phyloP scores from a whole-genome alignment of 129 eudicot species.

The Oenanthe sinensis region DNA sequence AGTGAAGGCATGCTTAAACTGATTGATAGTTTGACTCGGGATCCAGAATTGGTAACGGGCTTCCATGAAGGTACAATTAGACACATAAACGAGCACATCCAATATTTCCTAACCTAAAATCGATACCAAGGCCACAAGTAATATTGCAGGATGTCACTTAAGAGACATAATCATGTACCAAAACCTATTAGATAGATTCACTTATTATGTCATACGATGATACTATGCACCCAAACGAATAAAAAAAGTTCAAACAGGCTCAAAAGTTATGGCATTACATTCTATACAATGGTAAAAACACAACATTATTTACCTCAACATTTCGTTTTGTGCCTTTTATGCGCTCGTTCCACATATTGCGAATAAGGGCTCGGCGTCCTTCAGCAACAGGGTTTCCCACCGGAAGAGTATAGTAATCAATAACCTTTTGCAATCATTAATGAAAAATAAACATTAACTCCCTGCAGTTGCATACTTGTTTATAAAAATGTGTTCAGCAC shows the following conservation, averaged over 20 bases:
- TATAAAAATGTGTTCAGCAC: background rate
- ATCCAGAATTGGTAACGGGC: background rate
- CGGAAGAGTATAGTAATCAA: conserved; percentile 91
- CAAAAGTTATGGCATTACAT: background rate
- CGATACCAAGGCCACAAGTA: too few relatives aligned
- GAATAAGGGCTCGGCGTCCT: conserved; percentile 84
- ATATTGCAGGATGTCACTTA: too few relatives aligned
- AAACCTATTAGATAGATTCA: background rate
- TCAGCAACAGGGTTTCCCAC: conserved; percentile 72
- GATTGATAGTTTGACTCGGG: background rate
- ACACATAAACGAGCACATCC: background rate
- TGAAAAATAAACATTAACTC: background rate
- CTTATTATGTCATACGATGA: background rate
- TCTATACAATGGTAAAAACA: background rate
- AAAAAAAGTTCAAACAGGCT: background rate
- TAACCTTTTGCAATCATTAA: conserved; percentile 44
- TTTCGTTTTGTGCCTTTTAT: conserved; percentile 88
- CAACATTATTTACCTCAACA: conserved; percentile 58
- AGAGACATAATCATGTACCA: too few relatives aligned
- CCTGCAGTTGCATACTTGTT: background rate
- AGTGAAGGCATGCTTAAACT: background rate
- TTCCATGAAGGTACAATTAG: background rate
- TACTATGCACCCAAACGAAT: background rate
- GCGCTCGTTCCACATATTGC: conserved; percentile 98
- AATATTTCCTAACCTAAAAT: background rate